Percentiles rank a stretch among this genome's conserved stretches.
These are phyloP conservation scores for Fusarium clavum DNA, from an alignment of 2,329 filamentous ascomycete species.

Conservation along the genomic window DNA sequence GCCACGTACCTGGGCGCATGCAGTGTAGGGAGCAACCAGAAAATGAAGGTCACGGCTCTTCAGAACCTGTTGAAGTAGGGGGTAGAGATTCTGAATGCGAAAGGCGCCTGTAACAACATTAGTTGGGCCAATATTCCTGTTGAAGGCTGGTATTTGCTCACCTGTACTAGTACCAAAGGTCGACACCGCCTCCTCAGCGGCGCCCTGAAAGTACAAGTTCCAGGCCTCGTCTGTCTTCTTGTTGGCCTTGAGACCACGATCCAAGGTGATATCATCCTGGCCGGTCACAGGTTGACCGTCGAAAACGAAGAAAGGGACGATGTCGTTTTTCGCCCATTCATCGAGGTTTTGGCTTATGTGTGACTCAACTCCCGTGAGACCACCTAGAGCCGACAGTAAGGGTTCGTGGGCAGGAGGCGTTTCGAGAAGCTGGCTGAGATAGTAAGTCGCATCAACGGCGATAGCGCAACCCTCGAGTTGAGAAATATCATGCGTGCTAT, in stretches of 20 bases:
- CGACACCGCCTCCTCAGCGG: constrained; percentile 82
- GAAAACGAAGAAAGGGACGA: constrained; percentile 91
- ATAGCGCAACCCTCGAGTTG: constrained; percentile 80
- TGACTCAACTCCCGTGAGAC: constrained; percentile 81
- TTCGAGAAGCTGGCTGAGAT: constrained; percentile 82
- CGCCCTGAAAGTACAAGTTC: constrained; percentile 84
- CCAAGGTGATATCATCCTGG: constrained; percentile 76
- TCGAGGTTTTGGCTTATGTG: constrained; percentile 83
- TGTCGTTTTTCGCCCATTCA: constrained; percentile 74
- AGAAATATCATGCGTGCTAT: constrained; percentile 70
- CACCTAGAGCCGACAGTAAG: constrained; percentile 88
- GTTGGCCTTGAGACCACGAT: constrained; percentile 73
- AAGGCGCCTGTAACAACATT: constrained; percentile 69
- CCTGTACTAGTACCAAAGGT: constrained; percentile 85
- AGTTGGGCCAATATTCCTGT: constrained; percentile 44
- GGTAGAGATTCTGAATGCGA: constrained; percentile 77
- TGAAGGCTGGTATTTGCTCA: constrained; percentile 53
- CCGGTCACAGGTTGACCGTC: constrained; percentile 85
- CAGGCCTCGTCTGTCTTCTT: constrained; percentile 83
- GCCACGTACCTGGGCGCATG: constrained; percentile 79
- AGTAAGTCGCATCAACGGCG: constrained; percentile 90
- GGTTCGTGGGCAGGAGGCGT: constrained; percentile 81
- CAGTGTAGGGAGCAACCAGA: constrained; percentile 86
- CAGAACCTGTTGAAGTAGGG: constrained; percentile 80
- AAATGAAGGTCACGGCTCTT: constrained; percentile 77